Conservation (phyloP, 306 rosid species). For the Bauhinia variegata region DNA sequence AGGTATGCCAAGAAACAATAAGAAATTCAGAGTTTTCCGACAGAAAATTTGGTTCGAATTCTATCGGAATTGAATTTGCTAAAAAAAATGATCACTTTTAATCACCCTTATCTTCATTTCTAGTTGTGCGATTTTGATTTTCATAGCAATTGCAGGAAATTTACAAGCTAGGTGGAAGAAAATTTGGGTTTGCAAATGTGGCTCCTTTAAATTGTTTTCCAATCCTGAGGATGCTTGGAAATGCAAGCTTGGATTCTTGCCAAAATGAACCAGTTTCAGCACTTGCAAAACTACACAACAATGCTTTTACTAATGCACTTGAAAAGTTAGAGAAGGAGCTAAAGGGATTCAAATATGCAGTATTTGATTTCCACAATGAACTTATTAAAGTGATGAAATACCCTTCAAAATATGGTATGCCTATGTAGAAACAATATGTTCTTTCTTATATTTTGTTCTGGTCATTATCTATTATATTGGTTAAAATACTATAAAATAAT, state of each 20-base stretch:
- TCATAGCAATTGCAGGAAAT: slow-evolving; percentile 25
- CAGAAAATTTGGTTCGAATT: too few relatives aligned
- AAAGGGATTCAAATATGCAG: slow-evolving; percentile 42
- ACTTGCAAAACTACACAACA: slow-evolving; percentile 27
- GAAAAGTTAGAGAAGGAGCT: slow-evolving; percentile 7
- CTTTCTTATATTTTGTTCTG: too few relatives aligned
- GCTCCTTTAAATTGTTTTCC: slow-evolving; percentile 37
- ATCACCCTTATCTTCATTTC: neutral
- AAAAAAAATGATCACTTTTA: neutral
- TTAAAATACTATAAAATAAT: too few relatives aligned
- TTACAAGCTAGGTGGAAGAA: slow-evolving; percentile 51
- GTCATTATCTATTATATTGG: too few relatives aligned
- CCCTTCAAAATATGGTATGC: slow-evolving; percentile 48
- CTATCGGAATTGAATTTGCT: too few relatives aligned
- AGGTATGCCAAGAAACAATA: too few relatives aligned
- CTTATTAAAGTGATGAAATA: neutral
- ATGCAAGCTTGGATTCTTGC: slow-evolving; percentile 28
- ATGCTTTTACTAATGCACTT: slow-evolving; percentile 30
- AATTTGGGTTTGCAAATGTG: slow-evolving; percentile 35
- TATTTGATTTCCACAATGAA: neutral
- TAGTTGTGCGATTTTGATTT: neutral
- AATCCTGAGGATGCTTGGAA: slow-evolving; percentile 1
- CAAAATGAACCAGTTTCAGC: slow-evolving; percentile 15
- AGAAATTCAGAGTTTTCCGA: too few relatives aligned
- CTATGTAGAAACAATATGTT: too few relatives aligned